phyloP scores from a whole-genome alignment of 257 asterid genomes.

The Fraxinus quadrangulata region DNA sequence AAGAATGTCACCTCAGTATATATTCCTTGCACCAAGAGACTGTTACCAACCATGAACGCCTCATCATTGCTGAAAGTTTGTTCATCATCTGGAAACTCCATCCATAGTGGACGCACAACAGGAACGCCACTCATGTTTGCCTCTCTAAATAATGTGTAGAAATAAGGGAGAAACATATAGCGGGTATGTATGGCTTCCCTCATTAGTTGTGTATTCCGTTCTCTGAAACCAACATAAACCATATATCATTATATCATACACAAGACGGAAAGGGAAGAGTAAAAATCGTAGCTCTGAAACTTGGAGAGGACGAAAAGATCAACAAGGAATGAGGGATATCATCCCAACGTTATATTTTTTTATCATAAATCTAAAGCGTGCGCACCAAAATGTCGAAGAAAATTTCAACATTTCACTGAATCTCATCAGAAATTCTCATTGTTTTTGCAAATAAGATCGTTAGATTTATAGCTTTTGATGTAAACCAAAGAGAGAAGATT shows the following conservation, averaged over 20 bases:
- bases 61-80: constrained; percentile 82
- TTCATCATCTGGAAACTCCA: constrained; percentile 94
- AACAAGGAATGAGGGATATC: neutral
- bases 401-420: neutral
- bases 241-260: constrained; percentile 14
- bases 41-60: constrained; percentile 93
- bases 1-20: constrained; percentile 68
- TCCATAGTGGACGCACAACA: constrained; percentile 94
- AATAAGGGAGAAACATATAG: constrained; percentile 88
- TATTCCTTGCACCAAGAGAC: constrained; percentile 95
- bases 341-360: neutral
- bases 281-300: neutral
- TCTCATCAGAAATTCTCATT: neutral
- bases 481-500: neutral
- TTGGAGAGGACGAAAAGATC: neutral
- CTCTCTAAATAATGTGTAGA: constrained; percentile 92
- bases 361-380: neutral
- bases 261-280: neutral
- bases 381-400: neutral
- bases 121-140: constrained; percentile 87
- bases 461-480: neutral
- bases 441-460: neutral
- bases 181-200: constrained; percentile 86
- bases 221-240: constrained; percentile 52
- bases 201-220: constrained; percentile 74